These are phyloP conservation scores for Fusarium palustre DNA, from an alignment of 2,329 filamentous ascomycete genomes.

Conservation along the genomic window DNA sequence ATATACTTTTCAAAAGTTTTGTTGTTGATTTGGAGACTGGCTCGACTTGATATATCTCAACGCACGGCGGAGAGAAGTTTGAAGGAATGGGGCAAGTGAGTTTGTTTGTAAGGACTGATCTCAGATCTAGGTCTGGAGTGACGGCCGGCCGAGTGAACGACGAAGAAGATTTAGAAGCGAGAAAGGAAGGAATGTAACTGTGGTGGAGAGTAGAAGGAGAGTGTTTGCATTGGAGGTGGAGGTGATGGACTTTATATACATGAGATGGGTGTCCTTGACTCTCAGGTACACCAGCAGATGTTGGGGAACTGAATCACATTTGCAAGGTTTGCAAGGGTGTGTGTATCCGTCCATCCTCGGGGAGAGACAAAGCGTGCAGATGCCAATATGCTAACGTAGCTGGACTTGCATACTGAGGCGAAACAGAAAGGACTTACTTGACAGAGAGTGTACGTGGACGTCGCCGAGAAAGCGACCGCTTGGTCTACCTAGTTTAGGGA, in stretches of 20 bases:
- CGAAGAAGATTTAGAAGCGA: conserved; percentile 11
- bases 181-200: conserved; percentile 39
- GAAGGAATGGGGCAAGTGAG: conserved; percentile 39
- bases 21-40: conserved; percentile 40
- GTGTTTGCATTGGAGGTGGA: conserved; percentile 29
- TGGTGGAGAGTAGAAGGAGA: conserved; percentile 21
- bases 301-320: conserved; percentile 24
- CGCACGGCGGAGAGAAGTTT: conserved; percentile 46
- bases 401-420: conserved; percentile 22
- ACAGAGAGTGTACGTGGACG: conserved; percentile 15
- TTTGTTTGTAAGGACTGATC: conserved; percentile 44
- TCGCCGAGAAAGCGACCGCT: conserved; percentile 36
- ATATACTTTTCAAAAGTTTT: conserved; percentile 26
- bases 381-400: conserved; percentile 9
- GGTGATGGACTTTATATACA: conserved; percentile 41
- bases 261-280: conserved; percentile 22
- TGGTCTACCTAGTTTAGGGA: conserved; percentile 10
- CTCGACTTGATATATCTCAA: conserved; percentile 46
- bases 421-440: conserved; percentile 16
- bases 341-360: conserved; percentile 5
- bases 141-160: conserved; percentile 47
- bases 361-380: conserved; percentile 38
- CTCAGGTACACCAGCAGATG: conserved; percentile 28
- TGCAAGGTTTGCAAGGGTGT: conserved; percentile 14
- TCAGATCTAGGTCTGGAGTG: conserved; percentile 46